Base-by-base conservation (phyloP, 177 flowering plant species). In the Vitis hybrid region DNA sequence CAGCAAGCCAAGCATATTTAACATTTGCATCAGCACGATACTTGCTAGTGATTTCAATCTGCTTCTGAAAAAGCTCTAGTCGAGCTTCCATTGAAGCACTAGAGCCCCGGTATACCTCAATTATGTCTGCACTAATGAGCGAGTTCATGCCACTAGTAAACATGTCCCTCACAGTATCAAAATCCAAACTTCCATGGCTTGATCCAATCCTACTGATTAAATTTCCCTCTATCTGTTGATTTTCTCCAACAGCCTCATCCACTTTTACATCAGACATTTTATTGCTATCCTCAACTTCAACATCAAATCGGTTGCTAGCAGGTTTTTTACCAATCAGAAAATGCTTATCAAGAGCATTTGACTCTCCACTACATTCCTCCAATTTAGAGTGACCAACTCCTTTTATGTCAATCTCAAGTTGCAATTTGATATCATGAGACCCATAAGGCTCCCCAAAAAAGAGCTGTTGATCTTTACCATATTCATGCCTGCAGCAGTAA, bases 1-100 rank as follows among this genome's bases (percentile, higher is more conserved):
- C 72, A 76, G 88, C 80, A 73, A 93, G 88, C 99, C 99, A 96
- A 22, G 92, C 99, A 87, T 78, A 88, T 7, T 68, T 75, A 59
- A 96, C 84, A 85, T 92, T 93, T 39, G 99, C 86, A 82, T 82
- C 77, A 13, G 97, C 97, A 63, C 91, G 93, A 63, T 60, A 71
- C 53, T 72, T 84, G 57, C 65, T 71, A 1, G 88, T 89, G 8
- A 88, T 82, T 64, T 90, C 95, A 57, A 79, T 78, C 70, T 90
- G 97, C 81, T 89, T 90, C 64, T 83, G 63, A 62, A 96, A 96
- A 64, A 88, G 83, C 74, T 90, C 86, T 19, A 75, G 71, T 4
- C 89, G 83, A 75, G 83, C 82, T 74, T 78, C 70, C 74, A 72
- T 71, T 1, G 66, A 31, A 62, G 55, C 52, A 75, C 85, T 74